phyloP scores from a whole-genome alignment of 83 land plant genomes.

The Picea abies region DNA sequence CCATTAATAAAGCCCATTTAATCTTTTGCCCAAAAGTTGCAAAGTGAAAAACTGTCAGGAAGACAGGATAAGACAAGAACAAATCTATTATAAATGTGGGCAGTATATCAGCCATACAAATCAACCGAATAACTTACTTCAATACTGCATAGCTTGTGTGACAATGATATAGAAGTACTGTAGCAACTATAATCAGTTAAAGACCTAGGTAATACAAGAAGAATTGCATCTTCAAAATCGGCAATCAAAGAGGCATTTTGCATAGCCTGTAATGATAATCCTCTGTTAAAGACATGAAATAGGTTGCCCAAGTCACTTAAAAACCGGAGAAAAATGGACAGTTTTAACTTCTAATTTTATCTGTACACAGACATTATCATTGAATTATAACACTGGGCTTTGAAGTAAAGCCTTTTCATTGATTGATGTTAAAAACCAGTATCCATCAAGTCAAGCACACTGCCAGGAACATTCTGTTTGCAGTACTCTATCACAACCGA shows the following conservation, averaged over 20 bases:
- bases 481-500: conserved; percentile 1
- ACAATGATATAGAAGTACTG: neutral
- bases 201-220: too few relatives aligned
- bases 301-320: neutral
- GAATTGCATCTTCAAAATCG: neutral
- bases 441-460: conserved; percentile 5
- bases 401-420: conserved; percentile 5
- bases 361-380: conserved; percentile 8
- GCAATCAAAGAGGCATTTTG: neutral
- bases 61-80: too few relatives aligned
- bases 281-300: conserved; percentile 1
- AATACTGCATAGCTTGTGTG: neutral
- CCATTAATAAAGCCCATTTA: too few relatives aligned
- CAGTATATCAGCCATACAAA: neutral
- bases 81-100: neutral
- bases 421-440: neutral
- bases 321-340: neutral
- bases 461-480: neutral
- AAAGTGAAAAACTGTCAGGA: too few relatives aligned
- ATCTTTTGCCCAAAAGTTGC: too few relatives aligned
- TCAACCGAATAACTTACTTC: neutral
- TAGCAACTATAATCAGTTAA: neutral
- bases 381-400: conserved; percentile 6
- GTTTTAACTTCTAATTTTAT: neutral
- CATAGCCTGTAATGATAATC: neutral